Evolutionary conservation across 148 eudicot genomes (phyloP).

Genomic region (Silene conica): DNA sequence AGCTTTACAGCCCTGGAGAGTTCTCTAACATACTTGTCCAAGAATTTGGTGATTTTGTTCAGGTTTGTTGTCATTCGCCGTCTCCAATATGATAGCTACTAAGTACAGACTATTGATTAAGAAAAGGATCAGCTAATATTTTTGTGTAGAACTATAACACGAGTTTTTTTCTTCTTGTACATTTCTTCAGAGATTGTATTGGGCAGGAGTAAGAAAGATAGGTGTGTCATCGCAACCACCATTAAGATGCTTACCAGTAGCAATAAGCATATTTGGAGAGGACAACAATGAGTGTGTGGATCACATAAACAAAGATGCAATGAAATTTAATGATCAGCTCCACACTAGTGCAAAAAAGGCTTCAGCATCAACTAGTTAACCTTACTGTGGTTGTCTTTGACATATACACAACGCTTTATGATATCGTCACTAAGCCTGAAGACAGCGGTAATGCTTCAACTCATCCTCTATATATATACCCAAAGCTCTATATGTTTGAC

Average conservation of each 20-base stretch:
- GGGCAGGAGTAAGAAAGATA: constrained; percentile 55
- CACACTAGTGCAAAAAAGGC: constrained; percentile 40
- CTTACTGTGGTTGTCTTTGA: constrained; percentile 57
- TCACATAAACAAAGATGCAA: constrained; percentile 45
- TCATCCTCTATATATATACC: neutral
- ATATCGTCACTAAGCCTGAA: constrained; percentile 44
- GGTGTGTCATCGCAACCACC: constrained; percentile 66
- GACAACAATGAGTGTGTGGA: constrained; percentile 50
- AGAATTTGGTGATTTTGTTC: constrained; percentile 39
- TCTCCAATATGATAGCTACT: no score
- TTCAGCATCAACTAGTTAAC: constrained; percentile 39
- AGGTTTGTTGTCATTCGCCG: constrained; percentile 27
- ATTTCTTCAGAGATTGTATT: constrained; percentile 42
- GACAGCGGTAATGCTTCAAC: constrained; percentile 37
- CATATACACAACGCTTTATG: constrained; percentile 49
- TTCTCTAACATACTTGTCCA: constrained; percentile 46
- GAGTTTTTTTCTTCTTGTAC: neutral
- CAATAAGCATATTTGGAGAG: constrained; percentile 53
- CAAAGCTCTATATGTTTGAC: no score
- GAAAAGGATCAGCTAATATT: no score
- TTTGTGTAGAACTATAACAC: neutral
- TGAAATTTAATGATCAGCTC: constrained; percentile 48
- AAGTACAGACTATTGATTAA: no score
- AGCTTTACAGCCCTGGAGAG: constrained; percentile 39
- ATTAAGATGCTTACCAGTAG: constrained; percentile 57